Conservation (phyloP, 352 stramenopile genomes). For the Globisporangium mamillatum region DNA sequence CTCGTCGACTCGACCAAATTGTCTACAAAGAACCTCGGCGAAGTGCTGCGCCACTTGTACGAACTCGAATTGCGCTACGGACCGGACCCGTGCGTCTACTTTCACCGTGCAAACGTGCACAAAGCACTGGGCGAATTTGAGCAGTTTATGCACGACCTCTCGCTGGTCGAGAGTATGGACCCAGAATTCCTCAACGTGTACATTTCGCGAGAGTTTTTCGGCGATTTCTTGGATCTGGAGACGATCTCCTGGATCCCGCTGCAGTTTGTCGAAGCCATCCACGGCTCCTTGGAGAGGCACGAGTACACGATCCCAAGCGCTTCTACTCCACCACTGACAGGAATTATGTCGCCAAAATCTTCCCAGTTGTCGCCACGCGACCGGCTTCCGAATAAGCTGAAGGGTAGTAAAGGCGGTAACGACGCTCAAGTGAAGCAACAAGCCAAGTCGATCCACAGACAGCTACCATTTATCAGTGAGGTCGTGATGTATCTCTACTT, state of each 20-base stretch:
- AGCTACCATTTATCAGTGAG: conserved; percentile 29
- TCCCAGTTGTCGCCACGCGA: not conserved
- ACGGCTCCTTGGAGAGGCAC: conserved; percentile 32
- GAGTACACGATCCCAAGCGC: conserved; percentile 34
- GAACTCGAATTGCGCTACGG: conserved; percentile 60
- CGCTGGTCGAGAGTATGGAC: conserved; percentile 46
- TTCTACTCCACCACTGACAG: not conserved
- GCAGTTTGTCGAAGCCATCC: conserved; percentile 35
- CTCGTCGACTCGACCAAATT: conserved; percentile 47
- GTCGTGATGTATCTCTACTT: conserved; percentile 42
- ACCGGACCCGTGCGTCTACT: conserved; percentile 53
- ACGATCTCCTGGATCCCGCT: conserved; percentile 59
- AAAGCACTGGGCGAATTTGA: conserved; percentile 43
- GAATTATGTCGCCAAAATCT: not conserved
- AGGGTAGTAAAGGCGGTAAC: not conserved
- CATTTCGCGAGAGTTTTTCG: conserved; percentile 27
- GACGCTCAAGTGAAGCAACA: conserved; percentile 2
- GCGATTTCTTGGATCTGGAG: conserved; percentile 58
- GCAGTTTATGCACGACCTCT: conserved; percentile 46
- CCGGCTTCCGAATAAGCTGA: not conserved
- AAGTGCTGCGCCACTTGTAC: conserved; percentile 46
- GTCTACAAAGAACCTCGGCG: conserved; percentile 37
- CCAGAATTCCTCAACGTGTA: conserved; percentile 43
- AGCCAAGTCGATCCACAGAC: not conserved
- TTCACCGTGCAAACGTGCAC: conserved; percentile 51